Percentiles rank a stretch among this genome's conserved stretches.
phyloP scores from a whole-genome alignment of 169 alveolate genomes.

The Babesia bovis region DNA sequence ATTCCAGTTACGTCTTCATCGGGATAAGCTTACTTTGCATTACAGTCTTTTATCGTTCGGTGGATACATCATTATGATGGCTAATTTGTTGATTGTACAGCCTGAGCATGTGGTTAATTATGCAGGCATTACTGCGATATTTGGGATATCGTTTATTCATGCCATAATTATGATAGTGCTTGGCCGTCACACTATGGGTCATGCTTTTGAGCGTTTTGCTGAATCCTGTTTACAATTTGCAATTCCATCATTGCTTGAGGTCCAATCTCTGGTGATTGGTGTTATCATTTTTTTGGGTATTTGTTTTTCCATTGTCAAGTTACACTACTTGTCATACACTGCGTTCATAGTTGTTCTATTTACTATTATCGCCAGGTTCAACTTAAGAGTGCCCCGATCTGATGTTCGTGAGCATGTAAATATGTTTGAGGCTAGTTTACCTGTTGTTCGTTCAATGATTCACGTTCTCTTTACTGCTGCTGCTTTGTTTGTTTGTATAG shows the following conservation, averaged over 20 bases:
- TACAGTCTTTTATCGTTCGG: not conserved
- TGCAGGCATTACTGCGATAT: not conserved
- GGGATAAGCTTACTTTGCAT: conserved; percentile 40
- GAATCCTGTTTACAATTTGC: conserved; percentile 32
- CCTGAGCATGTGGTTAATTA: conserved; percentile 14
- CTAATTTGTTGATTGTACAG: conserved; percentile 4
- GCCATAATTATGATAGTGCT: not conserved
- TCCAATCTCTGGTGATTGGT: conserved; percentile 14
- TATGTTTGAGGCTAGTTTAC: conserved; percentile 8
- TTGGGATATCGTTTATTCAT: conserved; percentile 11
- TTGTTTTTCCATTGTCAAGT: not conserved
- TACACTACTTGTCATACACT: conserved; percentile 29
- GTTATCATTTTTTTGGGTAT: conserved; percentile 13
- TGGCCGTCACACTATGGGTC: conserved; percentile 16
- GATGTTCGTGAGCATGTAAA: not conserved
- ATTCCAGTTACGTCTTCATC: conserved; percentile 24
- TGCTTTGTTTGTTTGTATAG: conserved; percentile 6
- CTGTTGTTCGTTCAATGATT: conserved; percentile 14
- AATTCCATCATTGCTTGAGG: conserved; percentile 30
- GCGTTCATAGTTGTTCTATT: conserved; percentile 7
- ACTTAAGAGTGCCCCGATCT: not conserved
- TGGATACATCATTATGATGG: conserved; percentile 22
- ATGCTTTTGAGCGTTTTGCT: conserved; percentile 20
- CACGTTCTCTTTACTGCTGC: conserved; percentile 25
- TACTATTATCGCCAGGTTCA: not conserved